Conservation (phyloP, 2,329 filamentous ascomycete genomes). For the Rasamsonia emersonii region DNA sequence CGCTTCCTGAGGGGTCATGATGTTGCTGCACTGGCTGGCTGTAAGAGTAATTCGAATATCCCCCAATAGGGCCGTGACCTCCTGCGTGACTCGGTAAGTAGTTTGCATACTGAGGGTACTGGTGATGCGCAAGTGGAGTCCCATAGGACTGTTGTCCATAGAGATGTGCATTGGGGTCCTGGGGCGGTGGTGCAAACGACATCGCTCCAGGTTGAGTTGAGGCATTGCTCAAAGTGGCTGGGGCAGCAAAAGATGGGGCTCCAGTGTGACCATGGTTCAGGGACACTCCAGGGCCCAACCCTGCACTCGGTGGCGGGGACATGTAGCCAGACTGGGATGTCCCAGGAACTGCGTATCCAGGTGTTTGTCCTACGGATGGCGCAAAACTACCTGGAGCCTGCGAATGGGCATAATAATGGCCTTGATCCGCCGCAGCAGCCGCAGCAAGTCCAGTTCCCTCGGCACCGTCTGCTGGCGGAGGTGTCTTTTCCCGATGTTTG, state of each 20-base stretch:
- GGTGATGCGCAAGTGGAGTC: constrained; percentile 10
- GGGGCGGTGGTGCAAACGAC: constrained; percentile 24
- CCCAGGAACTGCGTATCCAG: constrained; percentile 16
- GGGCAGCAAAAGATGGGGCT: constrained; percentile 21
- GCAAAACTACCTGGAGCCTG: constrained; percentile 16
- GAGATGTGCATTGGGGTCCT: constrained; percentile 27
- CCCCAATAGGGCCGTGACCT: constrained; percentile 19
- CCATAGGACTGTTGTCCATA: constrained; percentile 22
- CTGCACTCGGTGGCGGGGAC: constrained; percentile 17
- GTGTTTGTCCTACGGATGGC: constrained; percentile 14
- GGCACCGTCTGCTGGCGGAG: constrained; percentile 50
- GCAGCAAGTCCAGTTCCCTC: constrained; percentile 38
- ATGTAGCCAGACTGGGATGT: constrained; percentile 12
- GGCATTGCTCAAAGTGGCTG: constrained; percentile 10
- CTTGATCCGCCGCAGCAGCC: constrained; percentile 31
- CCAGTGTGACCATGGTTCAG: constrained; percentile 16
- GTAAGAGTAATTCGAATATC: constrained; percentile 37
- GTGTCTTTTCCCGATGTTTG: constrained; percentile 57
- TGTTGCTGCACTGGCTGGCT: constrained; percentile 21
- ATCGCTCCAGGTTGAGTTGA: constrained; percentile 15
- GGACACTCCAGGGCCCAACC: constrained; percentile 18
- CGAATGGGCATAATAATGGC: constrained; percentile 22
- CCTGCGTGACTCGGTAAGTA: constrained; percentile 11
- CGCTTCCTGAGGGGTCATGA: constrained; percentile 14
- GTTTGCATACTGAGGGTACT: constrained; percentile 13